Evolutionary conservation across 1,284 basidiomycete species (phyloP).

Genomic region (Naganishia sp.): DNA sequence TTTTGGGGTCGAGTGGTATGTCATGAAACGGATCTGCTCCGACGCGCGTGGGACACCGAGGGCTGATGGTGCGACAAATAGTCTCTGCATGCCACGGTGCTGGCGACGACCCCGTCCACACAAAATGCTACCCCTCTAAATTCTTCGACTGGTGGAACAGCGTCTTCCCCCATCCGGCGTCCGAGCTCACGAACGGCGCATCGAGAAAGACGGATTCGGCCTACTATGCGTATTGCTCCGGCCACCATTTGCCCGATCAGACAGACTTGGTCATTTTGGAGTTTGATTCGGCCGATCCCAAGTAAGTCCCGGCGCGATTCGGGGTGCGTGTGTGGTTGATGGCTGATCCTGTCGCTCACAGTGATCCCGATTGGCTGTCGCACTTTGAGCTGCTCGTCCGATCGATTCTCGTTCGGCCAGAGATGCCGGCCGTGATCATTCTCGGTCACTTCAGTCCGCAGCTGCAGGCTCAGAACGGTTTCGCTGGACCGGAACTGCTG

Average conservation of each 20-base stretch:
- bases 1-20: constrained; percentile 84
- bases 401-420: constrained; percentile 80
- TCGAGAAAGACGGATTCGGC: constrained; percentile 82
- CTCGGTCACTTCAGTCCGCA: constrained; percentile 90
- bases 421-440: constrained; percentile 83
- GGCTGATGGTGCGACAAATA: constrained; percentile 42
- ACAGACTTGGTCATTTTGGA: constrained; percentile 92
- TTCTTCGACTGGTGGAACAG: constrained; percentile 95
- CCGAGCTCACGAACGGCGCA: constrained; percentile 92
- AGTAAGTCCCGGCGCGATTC: constrained; percentile 59
- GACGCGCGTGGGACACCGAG: not conserved
- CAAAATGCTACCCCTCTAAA: constrained; percentile 80
- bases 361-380: constrained; percentile 69
- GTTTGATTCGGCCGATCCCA: constrained; percentile 82
- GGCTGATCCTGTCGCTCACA: constrained; percentile 44
- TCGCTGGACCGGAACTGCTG: constrained; percentile 80
- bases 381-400: constrained; percentile 89
- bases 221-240: constrained; percentile 89
- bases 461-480: constrained; percentile 72
- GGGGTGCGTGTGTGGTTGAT: not conserved
- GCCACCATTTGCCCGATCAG: constrained; percentile 85
- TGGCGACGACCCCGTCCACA: constrained; percentile 83
- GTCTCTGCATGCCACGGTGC: constrained; percentile 92
- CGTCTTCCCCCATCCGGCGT: constrained; percentile 89
- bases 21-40: constrained; percentile 31